These are phyloP conservation scores for Pichia sp. DNA, from an alignment of 1,139 yeast species.

Conservation along the genomic window DNA sequence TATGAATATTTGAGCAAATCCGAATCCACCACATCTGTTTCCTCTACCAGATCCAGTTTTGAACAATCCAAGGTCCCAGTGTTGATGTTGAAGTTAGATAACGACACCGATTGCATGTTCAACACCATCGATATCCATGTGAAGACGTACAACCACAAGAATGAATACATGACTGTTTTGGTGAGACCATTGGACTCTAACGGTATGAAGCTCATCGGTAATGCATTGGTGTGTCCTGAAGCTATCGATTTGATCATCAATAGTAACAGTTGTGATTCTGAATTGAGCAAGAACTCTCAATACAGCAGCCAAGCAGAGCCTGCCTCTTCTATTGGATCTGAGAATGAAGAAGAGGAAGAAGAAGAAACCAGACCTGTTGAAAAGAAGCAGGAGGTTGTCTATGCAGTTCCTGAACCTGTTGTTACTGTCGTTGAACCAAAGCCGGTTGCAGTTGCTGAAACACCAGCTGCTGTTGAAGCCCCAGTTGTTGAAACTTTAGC, in stretches of 20 bases:
- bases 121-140: conserved; percentile 29
- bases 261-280: conserved; percentile 12
- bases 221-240: conserved; percentile 16
- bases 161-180: conserved; percentile 19
- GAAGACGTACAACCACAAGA: conserved; percentile 23
- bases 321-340: conserved; percentile 1
- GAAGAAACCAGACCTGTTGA: no score
- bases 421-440: no score
- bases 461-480: neutral
- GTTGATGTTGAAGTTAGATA: conserved; percentile 13
- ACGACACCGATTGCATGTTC: conserved; percentile 18
- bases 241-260: conserved; percentile 2
- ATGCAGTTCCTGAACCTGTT: no score
- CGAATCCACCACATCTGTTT: no score
- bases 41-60: no score
- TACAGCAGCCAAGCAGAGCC: neutral
- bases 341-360: neutral
- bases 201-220: conserved; percentile 11
- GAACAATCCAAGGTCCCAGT: conserved; percentile 5
- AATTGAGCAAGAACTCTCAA: conserved; percentile 8
- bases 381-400: no score
- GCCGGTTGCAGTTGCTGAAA: no score
- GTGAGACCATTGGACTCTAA: conserved; percentile 16
- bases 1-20: conserved; percentile 2
- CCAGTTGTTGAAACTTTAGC: no score